A percentile compares a stretch with the other conserved stretches of the same genome.
Conservation (phyloP, 306 rosid genomes). For the Prinsepia uniflora region DNA sequence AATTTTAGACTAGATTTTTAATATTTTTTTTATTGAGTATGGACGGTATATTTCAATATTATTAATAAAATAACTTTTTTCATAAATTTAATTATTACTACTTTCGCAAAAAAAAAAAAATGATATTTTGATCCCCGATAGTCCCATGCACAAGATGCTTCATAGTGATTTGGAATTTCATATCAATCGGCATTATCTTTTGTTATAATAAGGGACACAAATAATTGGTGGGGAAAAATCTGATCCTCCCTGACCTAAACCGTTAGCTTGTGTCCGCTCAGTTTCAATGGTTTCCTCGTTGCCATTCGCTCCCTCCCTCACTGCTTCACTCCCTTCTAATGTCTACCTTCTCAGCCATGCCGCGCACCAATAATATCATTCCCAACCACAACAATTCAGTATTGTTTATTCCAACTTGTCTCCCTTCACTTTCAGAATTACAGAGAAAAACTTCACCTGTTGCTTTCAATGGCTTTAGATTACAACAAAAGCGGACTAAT, state of each 20-base stretch:
- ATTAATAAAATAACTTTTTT: too few relatives aligned
- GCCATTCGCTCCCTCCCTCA: not conserved
- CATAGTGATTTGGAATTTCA: too few relatives aligned
- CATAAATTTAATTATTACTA: too few relatives aligned
- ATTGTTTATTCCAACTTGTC: not conserved
- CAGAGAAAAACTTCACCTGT: conserved; percentile 19
- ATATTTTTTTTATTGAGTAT: too few relatives aligned
- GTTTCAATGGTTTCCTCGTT: conserved; percentile 11
- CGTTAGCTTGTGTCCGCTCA: conserved; percentile 7
- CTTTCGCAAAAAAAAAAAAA: too few relatives aligned
- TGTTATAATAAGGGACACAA: too few relatives aligned
- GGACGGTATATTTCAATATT: too few relatives aligned
- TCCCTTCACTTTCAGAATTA: conserved; percentile 8
- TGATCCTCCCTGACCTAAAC: not conserved
- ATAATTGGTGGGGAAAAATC: not conserved
- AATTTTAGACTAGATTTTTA: too few relatives aligned
- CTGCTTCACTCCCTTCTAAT: conserved; percentile 30
- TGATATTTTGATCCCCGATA: too few relatives aligned
- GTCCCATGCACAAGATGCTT: too few relatives aligned
- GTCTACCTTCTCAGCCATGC: conserved; percentile 41
- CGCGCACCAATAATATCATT: conserved; percentile 15
- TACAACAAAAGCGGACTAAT: conserved; percentile 11
- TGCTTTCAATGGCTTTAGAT: conserved; percentile 29
- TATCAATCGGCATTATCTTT: too few relatives aligned
- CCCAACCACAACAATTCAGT: conserved; percentile 24